These are phyloP conservation scores for Suhomyces tanzawaensis DNA, from an alignment of 805 yeast species.

Conservation along the genomic window DNA sequence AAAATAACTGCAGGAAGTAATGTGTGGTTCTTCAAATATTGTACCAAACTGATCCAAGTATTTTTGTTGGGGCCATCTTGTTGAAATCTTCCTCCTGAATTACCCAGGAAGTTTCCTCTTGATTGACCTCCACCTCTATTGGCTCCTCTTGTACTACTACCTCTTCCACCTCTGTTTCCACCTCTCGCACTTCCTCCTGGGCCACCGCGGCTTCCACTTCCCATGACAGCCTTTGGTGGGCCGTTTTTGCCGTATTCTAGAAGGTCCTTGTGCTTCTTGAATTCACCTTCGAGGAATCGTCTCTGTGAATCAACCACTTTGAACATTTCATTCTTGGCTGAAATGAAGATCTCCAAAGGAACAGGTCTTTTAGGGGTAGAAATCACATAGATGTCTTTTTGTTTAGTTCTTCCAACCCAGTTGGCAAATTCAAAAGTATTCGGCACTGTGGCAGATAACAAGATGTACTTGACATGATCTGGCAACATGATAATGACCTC, in stretches of 20 bases:
- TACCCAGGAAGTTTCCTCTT: slow-evolving; percentile 20
- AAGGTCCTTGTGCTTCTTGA: slow-evolving; percentile 54
- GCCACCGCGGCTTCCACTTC: slow-evolving; percentile 40
- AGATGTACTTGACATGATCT: slow-evolving; percentile 87
- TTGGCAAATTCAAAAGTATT: slow-evolving; percentile 96
- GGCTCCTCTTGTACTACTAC: slow-evolving; percentile 14
- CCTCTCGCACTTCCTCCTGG: slow-evolving; percentile 47
- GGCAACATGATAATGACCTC: slow-evolving; percentile 98
- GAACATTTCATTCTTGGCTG: slow-evolving; percentile 73
- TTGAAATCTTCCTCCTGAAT: slow-evolving; percentile 33
- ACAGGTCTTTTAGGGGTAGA: slow-evolving; percentile 97
- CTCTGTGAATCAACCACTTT: slow-evolving; percentile 76
- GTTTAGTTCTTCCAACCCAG: slow-evolving; percentile 98
- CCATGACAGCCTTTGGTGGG: slow-evolving; percentile 38
- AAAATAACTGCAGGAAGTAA: slow-evolving; percentile 91
- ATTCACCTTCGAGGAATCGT: slow-evolving; percentile 64
- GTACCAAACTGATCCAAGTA: slow-evolving; percentile 74
- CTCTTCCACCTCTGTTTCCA: slow-evolving; percentile 32
- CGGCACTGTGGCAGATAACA: slow-evolving; percentile 97
- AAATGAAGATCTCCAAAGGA: slow-evolving; percentile 81
- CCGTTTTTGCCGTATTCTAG: slow-evolving; percentile 42
- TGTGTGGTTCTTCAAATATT: slow-evolving; percentile 60
- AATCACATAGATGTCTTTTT: slow-evolving; percentile 92
- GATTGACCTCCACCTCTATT: slow-evolving; percentile 26
- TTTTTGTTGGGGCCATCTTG: slow-evolving; percentile 73